Conservation (phyloP, 2,329 filamentous ascomycete species). For the Acarospora socialis region DNA sequence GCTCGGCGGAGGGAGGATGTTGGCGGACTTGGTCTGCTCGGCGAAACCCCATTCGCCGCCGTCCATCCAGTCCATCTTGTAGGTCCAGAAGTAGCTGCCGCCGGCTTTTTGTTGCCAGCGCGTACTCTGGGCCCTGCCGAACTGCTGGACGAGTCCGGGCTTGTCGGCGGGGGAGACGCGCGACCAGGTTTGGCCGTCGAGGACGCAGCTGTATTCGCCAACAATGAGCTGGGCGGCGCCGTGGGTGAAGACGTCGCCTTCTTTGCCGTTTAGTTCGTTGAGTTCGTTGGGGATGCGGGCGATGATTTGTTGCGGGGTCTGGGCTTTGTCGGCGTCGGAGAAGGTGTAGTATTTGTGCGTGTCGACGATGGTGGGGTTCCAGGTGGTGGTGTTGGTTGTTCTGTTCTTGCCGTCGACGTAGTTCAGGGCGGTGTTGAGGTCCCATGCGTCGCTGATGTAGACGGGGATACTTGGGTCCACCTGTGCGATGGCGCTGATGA, state of each 20-base stretch:
- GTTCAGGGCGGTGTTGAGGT: slow-evolving; percentile 30
- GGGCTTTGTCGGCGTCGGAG: slow-evolving; percentile 36
- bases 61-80: slow-evolving; percentile 47
- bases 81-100: slow-evolving; percentile 46
- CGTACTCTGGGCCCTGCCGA: slow-evolving; percentile 32
- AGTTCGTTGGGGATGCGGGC: slow-evolving; percentile 31
- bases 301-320: slow-evolving; percentile 39
- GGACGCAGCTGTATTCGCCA: slow-evolving; percentile 45
- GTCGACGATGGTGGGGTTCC: slow-evolving; percentile 40
- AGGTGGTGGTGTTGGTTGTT: slow-evolving; percentile 16
- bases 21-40: slow-evolving; percentile 33
- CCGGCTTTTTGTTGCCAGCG: slow-evolving; percentile 36
- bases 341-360: slow-evolving; percentile 48
- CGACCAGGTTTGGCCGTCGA: slow-evolving; percentile 39
- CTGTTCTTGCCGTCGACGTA: slow-evolving; percentile 32
- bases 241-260: slow-evolving; percentile 33
- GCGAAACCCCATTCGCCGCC: slow-evolving; percentile 48
- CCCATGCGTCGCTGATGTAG: slow-evolving; percentile 46
- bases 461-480: slow-evolving; percentile 39
- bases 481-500: slow-evolving; percentile 31
- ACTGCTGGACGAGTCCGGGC: slow-evolving; percentile 24
- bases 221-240: slow-evolving; percentile 39
- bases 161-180: slow-evolving; percentile 27
- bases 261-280: slow-evolving; percentile 30
- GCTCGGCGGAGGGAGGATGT: slow-evolving; percentile 27